These are phyloP conservation scores for Radiomyces spectabilis DNA, from an alignment of 192 early-diverging fungal genomes.

Conservation along the genomic window DNA sequence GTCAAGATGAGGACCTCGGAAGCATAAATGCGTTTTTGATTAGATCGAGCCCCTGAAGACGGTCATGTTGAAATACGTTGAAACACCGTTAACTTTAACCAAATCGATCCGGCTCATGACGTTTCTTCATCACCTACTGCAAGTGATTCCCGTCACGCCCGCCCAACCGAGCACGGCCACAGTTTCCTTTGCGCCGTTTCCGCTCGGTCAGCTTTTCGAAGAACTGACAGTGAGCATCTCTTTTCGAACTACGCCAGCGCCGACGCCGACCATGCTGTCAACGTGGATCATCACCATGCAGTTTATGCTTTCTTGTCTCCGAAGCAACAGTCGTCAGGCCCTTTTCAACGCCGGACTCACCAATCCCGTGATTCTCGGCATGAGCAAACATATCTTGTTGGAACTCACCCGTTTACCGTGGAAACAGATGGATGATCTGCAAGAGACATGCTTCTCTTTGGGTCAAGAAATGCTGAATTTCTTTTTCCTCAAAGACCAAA, in stretches of 20 bases:
- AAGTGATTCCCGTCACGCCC: conserved; percentile 1
- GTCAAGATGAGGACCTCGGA: not conserved
- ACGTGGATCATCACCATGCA: conserved; percentile 26
- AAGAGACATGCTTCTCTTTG: conserved; percentile 15
- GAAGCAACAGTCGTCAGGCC: not conserved
- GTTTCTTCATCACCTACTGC: conserved; percentile 22
- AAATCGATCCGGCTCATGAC: conserved; percentile 19
- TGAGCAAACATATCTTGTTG: conserved; percentile 22
- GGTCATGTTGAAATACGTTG: conserved; percentile 22
- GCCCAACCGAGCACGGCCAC: not conserved
- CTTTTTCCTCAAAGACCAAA: too few relatives aligned
- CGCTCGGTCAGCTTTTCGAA: conserved; percentile 19
- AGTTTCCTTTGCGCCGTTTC: conserved; percentile 2
- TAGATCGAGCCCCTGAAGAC: conserved; percentile 23
- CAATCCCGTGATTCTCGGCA: conserved; percentile 13
- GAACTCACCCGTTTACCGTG: conserved; percentile 19
- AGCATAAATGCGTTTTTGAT: not conserved
- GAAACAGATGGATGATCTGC: conserved; percentile 4
- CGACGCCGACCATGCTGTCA: not conserved
- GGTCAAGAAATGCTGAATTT: conserved; percentile 20
- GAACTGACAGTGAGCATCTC: conserved; percentile 17
- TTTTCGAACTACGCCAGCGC: not conserved
- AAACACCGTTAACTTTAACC: conserved; percentile 16
- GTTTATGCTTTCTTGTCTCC: conserved; percentile 26
- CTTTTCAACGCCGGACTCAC: conserved; percentile 23